These are phyloP conservation scores for Metschnikowia baotianmanensis DNA, from an alignment of 805 yeast species.

Conservation along the genomic window DNA sequence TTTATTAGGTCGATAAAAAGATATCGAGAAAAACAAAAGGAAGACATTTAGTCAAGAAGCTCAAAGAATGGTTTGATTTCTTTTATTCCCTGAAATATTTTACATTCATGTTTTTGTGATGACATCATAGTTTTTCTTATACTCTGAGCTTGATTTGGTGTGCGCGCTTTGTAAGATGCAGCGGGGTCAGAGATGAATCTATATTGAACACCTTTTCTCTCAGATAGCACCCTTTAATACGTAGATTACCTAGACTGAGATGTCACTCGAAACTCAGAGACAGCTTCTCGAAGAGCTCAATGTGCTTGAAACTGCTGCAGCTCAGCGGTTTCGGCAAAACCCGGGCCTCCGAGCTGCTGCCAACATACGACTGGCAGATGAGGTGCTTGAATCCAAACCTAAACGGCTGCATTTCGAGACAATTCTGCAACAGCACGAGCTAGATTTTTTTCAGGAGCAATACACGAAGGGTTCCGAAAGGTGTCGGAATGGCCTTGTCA, in stretches of 20 bases:
- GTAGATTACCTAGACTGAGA: background rate
- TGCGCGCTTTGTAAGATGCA: background rate
- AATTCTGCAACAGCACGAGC: constrained; percentile 65
- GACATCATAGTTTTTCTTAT: too few species aligned
- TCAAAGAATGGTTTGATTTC: too few species aligned
- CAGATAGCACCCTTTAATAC: background rate
- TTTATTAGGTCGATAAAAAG: too few species aligned
- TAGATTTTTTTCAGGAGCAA: constrained; percentile 47
- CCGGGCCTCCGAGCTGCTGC: constrained; percentile 48
- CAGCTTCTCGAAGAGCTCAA: constrained; percentile 62
- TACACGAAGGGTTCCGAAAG: constrained; percentile 29
- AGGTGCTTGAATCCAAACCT: constrained; percentile 18
- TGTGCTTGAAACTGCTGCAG: constrained; percentile 62
- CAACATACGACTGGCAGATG: constrained; percentile 8
- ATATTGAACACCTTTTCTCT: background rate
- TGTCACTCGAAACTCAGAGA: constrained; percentile 35
- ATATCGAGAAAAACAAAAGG: too few species aligned
- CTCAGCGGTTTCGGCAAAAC: constrained; percentile 59
- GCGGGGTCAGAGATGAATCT: background rate
- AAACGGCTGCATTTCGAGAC: constrained; percentile 51
- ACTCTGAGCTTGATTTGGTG: too few species aligned
- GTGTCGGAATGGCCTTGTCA: constrained; percentile 3
- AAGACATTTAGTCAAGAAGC: too few species aligned
- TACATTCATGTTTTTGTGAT: too few species aligned
- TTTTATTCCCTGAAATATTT: too few species aligned